These are phyloP conservation scores for Ilyonectria destructans DNA, from an alignment of 2,329 filamentous ascomycete species.

Conservation along the genomic window DNA sequence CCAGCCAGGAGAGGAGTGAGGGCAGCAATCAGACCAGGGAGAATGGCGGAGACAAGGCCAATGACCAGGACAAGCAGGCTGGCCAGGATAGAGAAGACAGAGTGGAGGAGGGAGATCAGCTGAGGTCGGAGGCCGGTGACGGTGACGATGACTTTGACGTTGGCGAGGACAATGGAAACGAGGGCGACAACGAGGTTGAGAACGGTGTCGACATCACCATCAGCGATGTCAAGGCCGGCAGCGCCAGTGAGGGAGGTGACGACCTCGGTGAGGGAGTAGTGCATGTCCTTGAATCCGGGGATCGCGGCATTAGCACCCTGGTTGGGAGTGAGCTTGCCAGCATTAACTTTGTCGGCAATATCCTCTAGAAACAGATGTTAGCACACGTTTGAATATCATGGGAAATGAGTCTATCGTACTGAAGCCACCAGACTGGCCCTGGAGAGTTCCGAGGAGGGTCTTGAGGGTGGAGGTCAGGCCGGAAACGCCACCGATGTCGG, in stretches of 20 bases:
- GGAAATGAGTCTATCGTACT: background rate
- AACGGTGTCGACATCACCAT: background rate
- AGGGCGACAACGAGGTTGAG: slow-evolving; percentile 5
- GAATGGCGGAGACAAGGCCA: background rate
- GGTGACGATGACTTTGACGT: background rate
- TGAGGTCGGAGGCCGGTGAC: slow-evolving; percentile 12
- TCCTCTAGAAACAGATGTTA: background rate
- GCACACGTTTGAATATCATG: background rate
- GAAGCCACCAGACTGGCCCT: background rate
- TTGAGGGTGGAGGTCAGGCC: background rate
- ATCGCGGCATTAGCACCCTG: background rate
- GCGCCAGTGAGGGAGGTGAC: slow-evolving; percentile 7
- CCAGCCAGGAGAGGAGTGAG: background rate
- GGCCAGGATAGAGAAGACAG: background rate
- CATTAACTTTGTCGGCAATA: background rate
- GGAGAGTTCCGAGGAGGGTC: background rate
- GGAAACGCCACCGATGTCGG: background rate
- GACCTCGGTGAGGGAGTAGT: background rate
- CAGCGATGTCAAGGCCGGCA: background rate
- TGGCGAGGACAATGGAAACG: background rate
- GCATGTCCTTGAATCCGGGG: background rate
- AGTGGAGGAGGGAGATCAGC: background rate
- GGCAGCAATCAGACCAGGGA: background rate
- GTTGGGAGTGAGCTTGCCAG: background rate
- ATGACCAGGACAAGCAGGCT: background rate